These are phyloP conservation scores for Biscogniauxia marginata DNA, from an alignment of 2,329 filamentous ascomycete species.

Conservation along the genomic window DNA sequence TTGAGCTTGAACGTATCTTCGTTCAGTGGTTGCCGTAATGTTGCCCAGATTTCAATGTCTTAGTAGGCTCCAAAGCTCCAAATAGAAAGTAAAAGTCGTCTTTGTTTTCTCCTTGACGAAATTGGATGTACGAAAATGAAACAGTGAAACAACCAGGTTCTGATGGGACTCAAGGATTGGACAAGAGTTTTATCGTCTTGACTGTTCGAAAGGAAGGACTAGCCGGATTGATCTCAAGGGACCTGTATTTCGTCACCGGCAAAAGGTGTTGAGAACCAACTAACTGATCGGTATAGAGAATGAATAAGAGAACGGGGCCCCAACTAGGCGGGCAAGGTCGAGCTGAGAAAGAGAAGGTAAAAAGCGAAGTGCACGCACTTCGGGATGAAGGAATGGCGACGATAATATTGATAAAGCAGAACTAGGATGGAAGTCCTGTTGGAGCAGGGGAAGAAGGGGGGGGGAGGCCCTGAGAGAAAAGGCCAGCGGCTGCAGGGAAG, in stretches of 20 bases:
- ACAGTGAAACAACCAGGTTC: constrained; percentile 37
- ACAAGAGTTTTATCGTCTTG: not conserved
- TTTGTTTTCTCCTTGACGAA: constrained; percentile 2
- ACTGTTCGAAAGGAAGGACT: not conserved
- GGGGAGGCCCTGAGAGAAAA: not conserved
- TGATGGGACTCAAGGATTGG: constrained; percentile 18
- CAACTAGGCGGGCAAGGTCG: not conserved
- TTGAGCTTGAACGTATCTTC: no score
- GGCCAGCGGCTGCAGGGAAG: not conserved
- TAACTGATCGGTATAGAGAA: not conserved
- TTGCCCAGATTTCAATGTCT: not conserved
- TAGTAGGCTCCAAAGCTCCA: not conserved
- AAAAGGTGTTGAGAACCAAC: constrained; percentile 1
- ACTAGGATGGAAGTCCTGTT: constrained; percentile 7
- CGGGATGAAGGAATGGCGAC: constrained; percentile 18
- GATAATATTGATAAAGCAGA: constrained; percentile 21
- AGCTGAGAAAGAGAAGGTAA: not conserved
- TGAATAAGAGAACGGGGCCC: not conserved
- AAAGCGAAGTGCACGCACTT: constrained; percentile 15
- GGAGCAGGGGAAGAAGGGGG: not conserved
- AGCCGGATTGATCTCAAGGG: constrained; percentile 4
- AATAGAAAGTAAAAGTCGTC: not conserved
- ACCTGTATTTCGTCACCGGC: constrained; percentile 14
- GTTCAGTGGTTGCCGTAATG: no score
- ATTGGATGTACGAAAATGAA: constrained; percentile 26